Evolutionary conservation across 768 basidiomycete genomes (phyloP), one percentile per base, ranked within the genome.

Genomic region (Calocera cornea): DNA sequence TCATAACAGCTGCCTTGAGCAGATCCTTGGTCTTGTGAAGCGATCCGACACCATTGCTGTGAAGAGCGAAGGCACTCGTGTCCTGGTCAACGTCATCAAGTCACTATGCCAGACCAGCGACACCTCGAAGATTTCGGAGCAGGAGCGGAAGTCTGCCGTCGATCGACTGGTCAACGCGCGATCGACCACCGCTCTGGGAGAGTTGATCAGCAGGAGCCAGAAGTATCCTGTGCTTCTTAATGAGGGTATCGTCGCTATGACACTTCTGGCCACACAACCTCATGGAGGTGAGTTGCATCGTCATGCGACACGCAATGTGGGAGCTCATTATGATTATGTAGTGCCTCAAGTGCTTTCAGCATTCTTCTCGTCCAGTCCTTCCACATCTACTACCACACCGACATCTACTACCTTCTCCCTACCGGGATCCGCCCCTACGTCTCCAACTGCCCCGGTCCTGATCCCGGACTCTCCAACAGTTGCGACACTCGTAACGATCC

Each of bases 41-140:
- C 87, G 92, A 44, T 88, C 92, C 3, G 89, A 95, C 72, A 88
- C 88, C 22, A 78, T 90, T 1, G 85, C 91, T 1, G 80, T 95
- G 38, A 89, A 88, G 76, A 93, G 89, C 73, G 95, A 99, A 78
- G 90, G 90, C 34, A 88, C 92, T 19, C 86, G 95, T 22, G 85
- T 95, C 1, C 78, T 97, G 44, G 92, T 93, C 72, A 93, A 95
- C 75, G 82, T 88, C 24, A 82, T 93, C 71, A 88, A 88, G 75
- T 86, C 89, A 8, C 78, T 94, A 22, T 91, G 87, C 85, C 81
- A 85, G 31, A 80, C 74, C 41, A 75, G 72, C n/a, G 72, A 74
- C 44, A 79, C 79, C 49, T 74, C 76, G 29, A 34, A 77, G 78
- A 66, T 44, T 67, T 81, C 78, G 70, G 81, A 83, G 68, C 78